Base-by-base conservation (phyloP, 139 green algal species). In the Chlorella sp. region DNA sequence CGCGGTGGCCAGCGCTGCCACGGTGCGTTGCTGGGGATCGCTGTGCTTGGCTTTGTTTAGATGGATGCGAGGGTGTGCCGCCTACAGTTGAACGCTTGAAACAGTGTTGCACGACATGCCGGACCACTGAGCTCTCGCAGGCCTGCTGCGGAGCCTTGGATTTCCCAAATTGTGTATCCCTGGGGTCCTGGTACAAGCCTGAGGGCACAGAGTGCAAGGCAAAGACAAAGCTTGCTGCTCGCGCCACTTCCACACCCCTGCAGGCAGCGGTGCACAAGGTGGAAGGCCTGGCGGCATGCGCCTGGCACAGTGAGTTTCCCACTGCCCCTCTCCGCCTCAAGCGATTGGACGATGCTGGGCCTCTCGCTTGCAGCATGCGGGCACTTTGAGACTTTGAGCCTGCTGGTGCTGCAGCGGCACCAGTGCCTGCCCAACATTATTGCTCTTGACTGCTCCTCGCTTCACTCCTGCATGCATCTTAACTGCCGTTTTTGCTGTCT, bases 301-400 rank as follows among this genome's bases (percentile, higher is more conserved):
- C 77, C 1, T 83, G 62, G 40, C 77, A 62, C 3, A 60, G 77
- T 83, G 40, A 32, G 58, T 73, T n/a, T n/a, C n/a, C n/a, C n/a
- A n/a, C n/a, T n/a, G n/a, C n/a, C n/a, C n/a, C n/a, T n/a, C n/a
- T n/a, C n/a, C n/a, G n/a, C n/a, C n/a, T n/a, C n/a, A n/a, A n/a
- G n/a, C n/a, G n/a, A n/a, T n/a, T n/a, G n/a, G n/a, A n/a, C n/a
- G n/a, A n/a, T n/a, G n/a, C n/a, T n/a, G n/a, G n/a, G n/a, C n/a
- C n/a, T n/a, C n/a, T n/a, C n/a, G n/a, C n/a, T n/a, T n/a, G n/a
- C n/a, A n/a, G n/a, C n/a, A n/a, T n/a, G n/a, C n/a, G n/a, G n/a
- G 48, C 32, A 14, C 64, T 36, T 28, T 28, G 3, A 40, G 16
- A 32, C 64, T 20, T 30, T 9, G 60, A 22, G 14, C 60, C 60